phyloP scores from a whole-genome alignment of 495 filamentous ascomycete genomes.

The Lophiostoma macrostomum region DNA sequence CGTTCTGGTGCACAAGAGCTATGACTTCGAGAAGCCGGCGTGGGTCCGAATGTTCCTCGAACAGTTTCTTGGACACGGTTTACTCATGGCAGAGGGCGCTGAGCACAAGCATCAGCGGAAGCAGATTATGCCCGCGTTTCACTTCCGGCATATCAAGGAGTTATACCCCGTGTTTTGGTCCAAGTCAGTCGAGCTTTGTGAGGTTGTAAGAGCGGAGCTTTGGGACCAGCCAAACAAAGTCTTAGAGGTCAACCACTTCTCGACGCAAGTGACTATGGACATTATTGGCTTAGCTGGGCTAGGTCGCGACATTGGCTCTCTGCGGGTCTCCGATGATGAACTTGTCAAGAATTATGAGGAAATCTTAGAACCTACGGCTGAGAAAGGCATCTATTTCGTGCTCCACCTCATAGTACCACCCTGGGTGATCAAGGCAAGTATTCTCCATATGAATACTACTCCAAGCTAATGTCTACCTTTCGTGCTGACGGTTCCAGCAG shows the following conservation, averaged over 20 bases:
- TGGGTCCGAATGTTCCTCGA: conserved; percentile 39
- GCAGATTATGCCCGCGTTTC: conserved; percentile 39
- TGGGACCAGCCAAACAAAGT: conserved; percentile 28
- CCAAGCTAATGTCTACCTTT: too few species aligned
- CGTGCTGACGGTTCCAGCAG: too few species aligned
- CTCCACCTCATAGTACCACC: conserved; percentile 46
- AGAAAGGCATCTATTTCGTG: conserved; percentile 49
- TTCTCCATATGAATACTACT: too few species aligned
- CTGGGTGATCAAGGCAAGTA: conserved; percentile 36
- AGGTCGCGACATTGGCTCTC: conserved; percentile 36
- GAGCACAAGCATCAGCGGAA: conserved; percentile 40
- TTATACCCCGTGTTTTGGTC: conserved; percentile 41
- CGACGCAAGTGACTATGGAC: conserved; percentile 38
- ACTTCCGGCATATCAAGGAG: conserved; percentile 39
- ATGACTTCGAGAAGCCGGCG: conserved; percentile 54
- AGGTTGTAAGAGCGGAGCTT: conserved; percentile 27
- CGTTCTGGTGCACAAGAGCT: conserved; percentile 41
- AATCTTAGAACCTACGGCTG: conserved; percentile 51
- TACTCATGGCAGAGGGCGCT: conserved; percentile 40
- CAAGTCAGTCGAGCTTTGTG: conserved; percentile 47
- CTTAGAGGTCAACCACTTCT: conserved; percentile 35
- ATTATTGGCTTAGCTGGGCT: conserved; percentile 40
- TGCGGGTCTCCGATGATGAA: conserved; percentile 35
- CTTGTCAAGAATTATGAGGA: conserved; percentile 36
- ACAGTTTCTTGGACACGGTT: conserved; percentile 37